phyloP scores from a whole-genome alignment of 1,139 yeast species.

The Saccharomyces hybrid region DNA sequence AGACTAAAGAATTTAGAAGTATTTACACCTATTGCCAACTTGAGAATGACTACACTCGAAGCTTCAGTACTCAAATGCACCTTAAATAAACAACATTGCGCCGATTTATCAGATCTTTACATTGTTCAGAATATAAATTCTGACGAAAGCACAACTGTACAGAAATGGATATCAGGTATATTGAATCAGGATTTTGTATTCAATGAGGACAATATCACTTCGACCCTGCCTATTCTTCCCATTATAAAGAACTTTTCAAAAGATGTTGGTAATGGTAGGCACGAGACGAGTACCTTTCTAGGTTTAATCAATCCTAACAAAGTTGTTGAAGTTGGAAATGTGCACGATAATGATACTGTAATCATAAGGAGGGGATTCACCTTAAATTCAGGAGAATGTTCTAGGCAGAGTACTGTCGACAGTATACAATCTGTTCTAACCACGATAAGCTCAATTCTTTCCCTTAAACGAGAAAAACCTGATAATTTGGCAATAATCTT shows the following conservation, averaged over 20 bases:
- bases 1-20: conserved; percentile 10
- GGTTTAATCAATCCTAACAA: conserved; percentile 16
- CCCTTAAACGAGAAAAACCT: conserved; percentile 26
- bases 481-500: conserved; percentile 22
- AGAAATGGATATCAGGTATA: conserved; percentile 30
- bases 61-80: conserved; percentile 20
- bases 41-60: conserved; percentile 19
- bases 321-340: conserved; percentile 14
- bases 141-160: background rate
- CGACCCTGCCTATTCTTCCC: conserved; percentile 24
- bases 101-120: conserved; percentile 7
- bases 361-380: conserved; percentile 20
- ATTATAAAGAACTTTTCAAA: conserved; percentile 11
- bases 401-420: conserved; percentile 4
- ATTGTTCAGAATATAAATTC: conserved; percentile 8
- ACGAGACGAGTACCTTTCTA: conserved; percentile 10
- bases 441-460: conserved; percentile 25
- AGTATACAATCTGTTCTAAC: conserved; percentile 20
- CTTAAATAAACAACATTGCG: background rate
- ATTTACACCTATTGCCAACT: conserved; percentile 9
- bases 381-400: conserved; percentile 4
- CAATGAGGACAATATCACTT: conserved; percentile 20
- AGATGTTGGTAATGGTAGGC: background rate
- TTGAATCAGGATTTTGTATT: conserved; percentile 21
- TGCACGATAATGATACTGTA: conserved; percentile 14